Conservation (phyloP, 768 basidiomycete species). For the Amanita brunnescens region DNA sequence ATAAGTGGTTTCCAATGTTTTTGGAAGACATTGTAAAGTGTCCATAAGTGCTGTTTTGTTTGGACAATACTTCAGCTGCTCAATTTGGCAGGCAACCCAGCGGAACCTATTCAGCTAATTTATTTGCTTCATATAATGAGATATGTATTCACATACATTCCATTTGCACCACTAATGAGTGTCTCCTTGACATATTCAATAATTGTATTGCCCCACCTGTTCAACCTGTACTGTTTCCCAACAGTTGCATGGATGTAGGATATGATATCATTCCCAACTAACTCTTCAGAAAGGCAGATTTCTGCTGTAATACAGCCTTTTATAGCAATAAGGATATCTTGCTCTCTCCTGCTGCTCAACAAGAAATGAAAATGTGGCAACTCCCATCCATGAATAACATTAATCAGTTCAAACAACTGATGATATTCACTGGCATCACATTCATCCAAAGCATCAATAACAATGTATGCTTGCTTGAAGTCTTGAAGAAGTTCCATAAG, state of each 20-base stretch:
- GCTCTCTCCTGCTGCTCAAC: background rate
- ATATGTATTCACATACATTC: background rate
- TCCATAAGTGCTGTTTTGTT: conserved; percentile 8
- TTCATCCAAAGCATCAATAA: conserved; percentile 3
- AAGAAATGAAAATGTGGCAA: background rate
- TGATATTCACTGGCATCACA: background rate
- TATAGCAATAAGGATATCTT: background rate
- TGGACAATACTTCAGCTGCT: conserved; percentile 10
- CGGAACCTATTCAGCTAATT: conserved; percentile 12
- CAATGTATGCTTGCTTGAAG: background rate
- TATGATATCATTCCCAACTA: background rate
- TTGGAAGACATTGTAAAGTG: conserved; percentile 11
- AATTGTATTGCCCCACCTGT: background rate
- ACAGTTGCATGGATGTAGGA: background rate
- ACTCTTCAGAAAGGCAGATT: background rate
- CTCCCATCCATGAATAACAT: background rate
- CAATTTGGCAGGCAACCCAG: conserved; percentile 16
- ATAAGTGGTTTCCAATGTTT: conserved; percentile 12
- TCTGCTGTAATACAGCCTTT: background rate
- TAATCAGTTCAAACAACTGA: conserved; percentile 2
- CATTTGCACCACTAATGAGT: background rate
- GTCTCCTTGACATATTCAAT: background rate
- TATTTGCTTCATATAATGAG: background rate
- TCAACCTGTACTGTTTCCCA: background rate
- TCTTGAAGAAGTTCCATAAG: background rate